phyloP scores from a whole-genome alignment of 1,284 basidiomycete genomes.

The Malassezia vespertilionis region DNA sequence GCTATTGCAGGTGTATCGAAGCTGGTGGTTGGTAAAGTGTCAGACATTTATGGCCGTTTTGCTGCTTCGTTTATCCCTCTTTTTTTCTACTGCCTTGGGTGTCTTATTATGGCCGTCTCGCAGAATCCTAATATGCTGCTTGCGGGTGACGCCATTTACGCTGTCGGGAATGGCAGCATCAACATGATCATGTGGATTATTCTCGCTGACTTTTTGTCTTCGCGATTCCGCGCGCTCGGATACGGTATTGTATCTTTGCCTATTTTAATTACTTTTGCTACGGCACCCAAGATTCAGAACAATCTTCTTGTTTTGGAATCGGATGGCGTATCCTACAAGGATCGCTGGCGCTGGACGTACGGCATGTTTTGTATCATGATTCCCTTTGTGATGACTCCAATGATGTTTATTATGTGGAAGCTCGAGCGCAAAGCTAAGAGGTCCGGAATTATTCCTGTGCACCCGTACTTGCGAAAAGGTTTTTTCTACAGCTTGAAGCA shows the following conservation, averaged over 20 bases:
- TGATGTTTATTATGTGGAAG: conserved; percentile 32
- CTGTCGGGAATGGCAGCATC: conserved; percentile 39
- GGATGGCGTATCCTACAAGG: too few relatives aligned
- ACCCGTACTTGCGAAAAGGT: conserved; percentile 26
- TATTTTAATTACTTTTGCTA: conserved; percentile 40
- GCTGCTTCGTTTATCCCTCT: conserved; percentile 32
- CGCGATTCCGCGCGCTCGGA: conserved; percentile 35
- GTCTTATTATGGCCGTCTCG: conserved; percentile 35
- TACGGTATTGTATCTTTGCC: conserved; percentile 39
- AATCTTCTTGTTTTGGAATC: background rate
- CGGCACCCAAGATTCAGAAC: conserved; percentile 18
- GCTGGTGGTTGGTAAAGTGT: conserved; percentile 42
- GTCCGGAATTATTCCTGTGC: conserved; percentile 24
- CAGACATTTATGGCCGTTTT: conserved; percentile 44
- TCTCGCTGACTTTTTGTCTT: conserved; percentile 39
- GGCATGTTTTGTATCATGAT: conserved; percentile 44
- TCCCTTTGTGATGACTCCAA: conserved; percentile 33
- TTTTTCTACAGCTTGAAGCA: conserved; percentile 5
- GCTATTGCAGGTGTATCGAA: conserved; percentile 44
- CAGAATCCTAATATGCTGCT: conserved; percentile 22
- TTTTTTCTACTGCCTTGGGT: conserved; percentile 38
- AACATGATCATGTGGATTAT: conserved; percentile 46
- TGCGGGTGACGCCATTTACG: conserved; percentile 37
- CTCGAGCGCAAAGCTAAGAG: conserved; percentile 31
- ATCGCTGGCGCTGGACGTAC: conserved; percentile 39